Evolutionary conservation across 441 rosid species (phyloP).

Genomic region (Brassica balearica): DNA sequence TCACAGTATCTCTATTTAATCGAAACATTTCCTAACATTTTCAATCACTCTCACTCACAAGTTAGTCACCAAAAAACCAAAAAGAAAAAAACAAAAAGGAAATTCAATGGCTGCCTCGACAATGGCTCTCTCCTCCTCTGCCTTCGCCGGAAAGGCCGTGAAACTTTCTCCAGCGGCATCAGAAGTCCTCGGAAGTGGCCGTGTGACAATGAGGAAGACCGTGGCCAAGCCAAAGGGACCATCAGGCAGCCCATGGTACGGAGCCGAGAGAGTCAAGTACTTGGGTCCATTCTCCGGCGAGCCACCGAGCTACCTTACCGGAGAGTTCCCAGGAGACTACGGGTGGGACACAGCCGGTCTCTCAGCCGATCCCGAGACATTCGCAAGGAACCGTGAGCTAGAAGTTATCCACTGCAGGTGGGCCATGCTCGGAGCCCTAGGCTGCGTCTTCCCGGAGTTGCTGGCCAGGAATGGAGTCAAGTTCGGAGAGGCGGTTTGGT

Average conservation of each 20-base stretch:
- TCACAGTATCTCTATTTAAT: constrained; percentile 29
- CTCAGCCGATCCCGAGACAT: constrained; percentile 79
- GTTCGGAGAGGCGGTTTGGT: constrained; percentile 83
- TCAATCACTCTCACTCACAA: constrained; percentile 43
- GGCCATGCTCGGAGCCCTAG: constrained; percentile 65
- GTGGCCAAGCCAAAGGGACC: constrained; percentile 48
- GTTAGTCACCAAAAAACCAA: constrained; percentile 18
- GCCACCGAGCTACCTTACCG: constrained; percentile 59
- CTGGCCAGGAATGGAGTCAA: constrained; percentile 72
- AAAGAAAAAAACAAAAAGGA: neutral
- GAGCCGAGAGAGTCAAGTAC: constrained; percentile 56
- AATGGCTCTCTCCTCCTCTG: constrained; percentile 72
- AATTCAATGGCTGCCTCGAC: constrained; percentile 63
- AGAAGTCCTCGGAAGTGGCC: constrained; percentile 43
- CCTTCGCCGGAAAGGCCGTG: constrained; percentile 68
- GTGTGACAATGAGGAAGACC: constrained; percentile 63
- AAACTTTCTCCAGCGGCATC: constrained; percentile 44
- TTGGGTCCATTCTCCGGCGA: constrained; percentile 61
- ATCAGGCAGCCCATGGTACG: constrained; percentile 61
- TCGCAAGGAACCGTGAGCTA: constrained; percentile 74
- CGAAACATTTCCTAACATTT: constrained; percentile 3
- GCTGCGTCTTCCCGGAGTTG: constrained; percentile 65
- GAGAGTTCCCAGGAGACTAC: constrained; percentile 64
- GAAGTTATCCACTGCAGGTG: constrained; percentile 63
- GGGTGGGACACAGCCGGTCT: constrained; percentile 89